Evolutionary conservation across 305 asterid genomes (phyloP), one percentile per base, ranked within the genome.

Genomic region (Striga hermonthica): DNA sequence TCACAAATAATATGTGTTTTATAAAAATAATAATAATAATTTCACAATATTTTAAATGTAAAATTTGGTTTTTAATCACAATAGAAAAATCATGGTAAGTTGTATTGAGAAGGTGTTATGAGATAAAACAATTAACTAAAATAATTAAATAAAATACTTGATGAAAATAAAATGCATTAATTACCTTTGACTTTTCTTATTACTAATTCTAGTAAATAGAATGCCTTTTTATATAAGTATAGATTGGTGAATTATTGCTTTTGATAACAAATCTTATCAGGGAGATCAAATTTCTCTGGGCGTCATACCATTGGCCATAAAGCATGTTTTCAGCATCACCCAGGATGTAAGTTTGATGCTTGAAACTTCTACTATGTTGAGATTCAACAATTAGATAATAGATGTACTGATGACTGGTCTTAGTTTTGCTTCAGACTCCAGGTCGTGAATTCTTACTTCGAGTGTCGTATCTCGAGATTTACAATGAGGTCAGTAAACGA

Each of bases 401-500:
- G 67, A 57, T 68, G 56, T 72, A 66, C 68, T 45, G 64, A 59
- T 72, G 77, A 61, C 74, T 73, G 62, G 66, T 70, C 43, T 39
- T 73, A 45, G 64, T 77, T 76, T 72, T 71, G 62, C 63, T 80
- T 62, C 92, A 94, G 99, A 94, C 99, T 70, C 98, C 99, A 73
- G 99, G 99, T 41, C 74, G 98, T 31, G 99, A 94, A 79, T 94
- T 86, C 82, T 82, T 94, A 74, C 96, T 94, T 73, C 95, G 99
- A 4, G 96, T 94, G 48, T 94, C 99, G 52, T 94, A 90, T 81
- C 89, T 94, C 72, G 99, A 94, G 77, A 94, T 94, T 74, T 94
- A 94, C 79, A 94, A 94, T 47, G 99, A 94, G 99, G 99, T 94
- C 35, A 79, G 93, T 83, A 62, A 9, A 50, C 43, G 14, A 31